Evolutionary conservation across 768 basidiomycete genomes (phyloP).

Genomic region (Amanita fuliginea): DNA sequence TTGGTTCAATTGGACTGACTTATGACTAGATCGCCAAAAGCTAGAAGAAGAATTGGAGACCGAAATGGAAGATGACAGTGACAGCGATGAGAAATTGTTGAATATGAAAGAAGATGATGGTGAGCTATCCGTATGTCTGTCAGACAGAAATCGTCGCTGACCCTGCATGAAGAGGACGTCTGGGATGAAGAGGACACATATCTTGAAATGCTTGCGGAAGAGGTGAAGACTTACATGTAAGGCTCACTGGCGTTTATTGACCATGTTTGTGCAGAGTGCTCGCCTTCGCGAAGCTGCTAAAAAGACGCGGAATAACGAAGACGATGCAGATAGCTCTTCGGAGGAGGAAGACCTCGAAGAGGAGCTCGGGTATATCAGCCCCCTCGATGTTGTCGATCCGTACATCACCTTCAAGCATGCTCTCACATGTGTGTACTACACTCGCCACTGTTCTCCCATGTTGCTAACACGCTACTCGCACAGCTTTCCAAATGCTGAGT

Average conservation of each 20-base stretch:
- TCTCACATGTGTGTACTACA: slow-evolving; percentile 47
- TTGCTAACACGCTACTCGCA: slow-evolving; percentile 6
- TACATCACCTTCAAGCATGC: slow-evolving; percentile 73
- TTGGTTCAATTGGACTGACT: slow-evolving; percentile 28
- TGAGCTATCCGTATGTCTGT: slow-evolving; percentile 14
- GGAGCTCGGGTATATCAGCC: slow-evolving; percentile 79
- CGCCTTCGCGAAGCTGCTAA: slow-evolving; percentile 59
- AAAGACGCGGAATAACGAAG: slow-evolving; percentile 36
- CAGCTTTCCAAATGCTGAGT: slow-evolving; percentile 74
- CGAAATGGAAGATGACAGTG: slow-evolving; percentile 32
- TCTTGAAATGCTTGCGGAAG: slow-evolving; percentile 74
- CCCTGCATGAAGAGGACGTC: slow-evolving; percentile 53
- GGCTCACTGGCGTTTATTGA: neutral
- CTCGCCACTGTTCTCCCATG: slow-evolving; percentile 1
- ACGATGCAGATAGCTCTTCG: slow-evolving; percentile 40
- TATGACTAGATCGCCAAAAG: slow-evolving; percentile 50
- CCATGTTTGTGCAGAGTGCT: slow-evolving; percentile 37
- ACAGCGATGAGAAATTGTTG: slow-evolving; percentile 41
- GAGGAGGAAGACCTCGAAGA: slow-evolving; percentile 58
- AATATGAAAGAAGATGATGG: slow-evolving; percentile 65
- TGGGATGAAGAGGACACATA: slow-evolving; percentile 89
- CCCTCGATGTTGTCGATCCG: slow-evolving; percentile 69
- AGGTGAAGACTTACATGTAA: slow-evolving; percentile 32
- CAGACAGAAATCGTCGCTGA: slow-evolving; percentile 2
- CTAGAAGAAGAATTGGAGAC: slow-evolving; percentile 38